phyloP scores from a whole-genome alignment of 129 eudicot species.

The Flaveria sonorensis region DNA sequence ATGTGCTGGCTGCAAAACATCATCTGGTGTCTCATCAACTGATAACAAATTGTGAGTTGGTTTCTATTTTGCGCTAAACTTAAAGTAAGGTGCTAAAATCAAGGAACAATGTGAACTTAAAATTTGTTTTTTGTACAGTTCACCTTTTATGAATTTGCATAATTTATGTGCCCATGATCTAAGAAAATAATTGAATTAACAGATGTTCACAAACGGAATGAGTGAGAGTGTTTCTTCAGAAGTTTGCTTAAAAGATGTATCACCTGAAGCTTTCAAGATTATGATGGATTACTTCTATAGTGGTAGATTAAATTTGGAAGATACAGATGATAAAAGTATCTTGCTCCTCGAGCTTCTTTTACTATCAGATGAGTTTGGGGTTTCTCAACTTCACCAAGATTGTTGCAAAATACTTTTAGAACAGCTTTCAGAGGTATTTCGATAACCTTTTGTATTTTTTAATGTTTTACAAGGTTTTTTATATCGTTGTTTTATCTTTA shows the following conservation, averaged over 20 bases:
- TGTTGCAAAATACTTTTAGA: constrained; percentile 91
- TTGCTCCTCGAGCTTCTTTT: constrained; percentile 83
- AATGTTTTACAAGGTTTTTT: constrained; percentile 2
- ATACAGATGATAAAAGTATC: constrained; percentile 44
- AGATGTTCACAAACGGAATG: constrained; percentile 99
- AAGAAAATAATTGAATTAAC: constrained; percentile 26
- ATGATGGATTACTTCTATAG: constrained; percentile 82
- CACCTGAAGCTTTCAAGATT: constrained; percentile 62
- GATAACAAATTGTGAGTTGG: too few relatives aligned
- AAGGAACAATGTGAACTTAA: neutral
- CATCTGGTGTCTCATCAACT: too few relatives aligned
- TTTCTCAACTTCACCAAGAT: constrained; percentile 89
- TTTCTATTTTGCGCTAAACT: too few relatives aligned
- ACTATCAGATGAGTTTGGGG: constrained; percentile 86
- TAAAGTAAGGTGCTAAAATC: neutral
- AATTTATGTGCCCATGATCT: neutral
- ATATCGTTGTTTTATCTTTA: constrained; percentile 15
- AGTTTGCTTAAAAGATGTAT: constrained; percentile 74
- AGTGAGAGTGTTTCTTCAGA: constrained; percentile 70
- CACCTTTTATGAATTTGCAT: neutral
- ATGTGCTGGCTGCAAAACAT: too few relatives aligned
- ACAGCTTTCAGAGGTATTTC: constrained; percentile 82
- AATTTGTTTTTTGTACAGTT: neutral
- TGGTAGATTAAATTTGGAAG: constrained; percentile 56
- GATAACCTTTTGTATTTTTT: constrained; percentile 9